Evolutionary conservation across 306 rosid genomes (phyloP).

Genomic region (Cucurbita pepo): DNA sequence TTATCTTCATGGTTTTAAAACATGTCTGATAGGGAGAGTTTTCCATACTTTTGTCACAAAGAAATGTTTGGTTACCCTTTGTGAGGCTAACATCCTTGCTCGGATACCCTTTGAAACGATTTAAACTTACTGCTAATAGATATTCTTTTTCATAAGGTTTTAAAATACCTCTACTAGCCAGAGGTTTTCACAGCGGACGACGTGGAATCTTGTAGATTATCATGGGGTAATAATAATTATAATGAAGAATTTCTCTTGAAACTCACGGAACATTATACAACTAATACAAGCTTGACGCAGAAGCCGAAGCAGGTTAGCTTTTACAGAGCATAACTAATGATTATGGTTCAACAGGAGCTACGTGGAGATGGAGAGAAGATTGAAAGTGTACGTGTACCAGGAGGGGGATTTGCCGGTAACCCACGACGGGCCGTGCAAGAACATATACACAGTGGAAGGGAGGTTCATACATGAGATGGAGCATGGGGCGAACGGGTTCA

Average conservation of each 20-base stretch:
- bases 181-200: no score
- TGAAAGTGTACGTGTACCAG: conserved; percentile 56
- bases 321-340: not conserved
- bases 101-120: no score
- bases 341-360: conserved; percentile 41
- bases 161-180: no score
- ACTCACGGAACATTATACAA: no score
- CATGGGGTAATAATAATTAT: not conserved
- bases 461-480: conserved; percentile 79
- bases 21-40: no score
- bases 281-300: no score
- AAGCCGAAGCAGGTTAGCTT: not conserved
- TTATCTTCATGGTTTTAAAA: no score
- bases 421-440: conserved; percentile 76
- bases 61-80: no score
- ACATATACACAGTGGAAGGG: conserved; percentile 72
- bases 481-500: conserved; percentile 27
- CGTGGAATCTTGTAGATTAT: not conserved
- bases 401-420: conserved; percentile 68
- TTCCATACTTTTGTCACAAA: no score
- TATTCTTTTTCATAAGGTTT: no score
- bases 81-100: no score
- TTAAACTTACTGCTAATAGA: no score
- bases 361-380: conserved; percentile 63
- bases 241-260: not conserved